These are phyloP conservation scores for Dactylis glomerata DNA, from an alignment of 176 grass and related monocot species.

Conservation along the genomic window DNA sequence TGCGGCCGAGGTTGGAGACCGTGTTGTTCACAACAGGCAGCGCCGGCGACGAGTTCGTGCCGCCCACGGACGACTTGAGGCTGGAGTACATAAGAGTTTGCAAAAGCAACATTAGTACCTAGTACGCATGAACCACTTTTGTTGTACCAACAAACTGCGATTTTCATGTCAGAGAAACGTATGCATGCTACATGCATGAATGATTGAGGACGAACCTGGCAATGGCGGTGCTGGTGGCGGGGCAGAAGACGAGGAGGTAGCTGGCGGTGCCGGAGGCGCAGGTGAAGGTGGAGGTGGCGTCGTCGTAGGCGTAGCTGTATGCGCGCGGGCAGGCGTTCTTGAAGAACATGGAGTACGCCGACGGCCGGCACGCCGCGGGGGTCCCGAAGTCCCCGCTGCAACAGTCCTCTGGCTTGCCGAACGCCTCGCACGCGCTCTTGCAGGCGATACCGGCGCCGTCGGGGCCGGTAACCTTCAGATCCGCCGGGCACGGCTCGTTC, in stretches of 20 bases:
- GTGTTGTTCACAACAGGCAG: conserved; percentile 56
- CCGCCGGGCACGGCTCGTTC: conserved; percentile 54
- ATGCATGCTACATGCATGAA: background rate
- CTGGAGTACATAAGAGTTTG: conserved; percentile 31
- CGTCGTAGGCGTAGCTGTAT: conserved; percentile 72
- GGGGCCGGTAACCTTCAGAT: conserved; percentile 41
- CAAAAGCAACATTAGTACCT: background rate
- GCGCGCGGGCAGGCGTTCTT: conserved; percentile 65
- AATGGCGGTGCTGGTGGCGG: conserved; percentile 12
- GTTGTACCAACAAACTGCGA: background rate
- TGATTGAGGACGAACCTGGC: background rate
- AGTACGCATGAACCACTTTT: background rate
- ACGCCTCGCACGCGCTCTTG: conserved; percentile 78
- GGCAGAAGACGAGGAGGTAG: conserved; percentile 78
- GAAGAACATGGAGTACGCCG: conserved; percentile 54
- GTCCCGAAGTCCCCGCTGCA: conserved; percentile 56
- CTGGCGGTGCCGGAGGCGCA: conserved; percentile 41
- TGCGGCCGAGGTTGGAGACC: conserved; percentile 33
- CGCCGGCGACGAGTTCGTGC: conserved; percentile 26
- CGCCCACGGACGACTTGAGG: conserved; percentile 52
- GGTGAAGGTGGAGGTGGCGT: conserved; percentile 65
- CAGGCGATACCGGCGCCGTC: conserved; percentile 49
- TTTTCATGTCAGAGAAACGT: background rate
- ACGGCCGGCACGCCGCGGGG: conserved; percentile 54
- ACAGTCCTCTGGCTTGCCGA: conserved; percentile 49